Percentiles rank a stretch among this genome's conserved stretches.
These are phyloP conservation scores for Fusarium irregulare DNA, from an alignment of 2,329 filamentous ascomycete genomes.

Conservation along the genomic window DNA sequence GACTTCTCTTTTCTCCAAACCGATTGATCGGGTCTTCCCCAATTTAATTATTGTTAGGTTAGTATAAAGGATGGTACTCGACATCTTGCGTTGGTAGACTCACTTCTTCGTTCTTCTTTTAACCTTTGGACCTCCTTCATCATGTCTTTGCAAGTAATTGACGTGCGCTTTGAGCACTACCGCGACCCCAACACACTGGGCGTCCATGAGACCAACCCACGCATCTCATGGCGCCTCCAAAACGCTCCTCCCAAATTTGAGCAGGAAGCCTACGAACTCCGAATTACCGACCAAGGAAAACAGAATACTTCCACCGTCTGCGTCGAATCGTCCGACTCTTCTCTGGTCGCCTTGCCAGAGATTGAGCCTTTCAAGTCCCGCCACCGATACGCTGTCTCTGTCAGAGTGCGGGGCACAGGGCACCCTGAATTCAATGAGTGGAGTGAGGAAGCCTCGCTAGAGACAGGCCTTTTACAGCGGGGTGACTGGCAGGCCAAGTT, in stretches of 20 bases:
- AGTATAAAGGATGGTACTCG: neutral
- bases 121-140: neutral
- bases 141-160: constrained; percentile 25
- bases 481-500: constrained; percentile 25
- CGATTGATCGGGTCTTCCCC: neutral
- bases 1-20: neutral
- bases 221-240: constrained; percentile 35
- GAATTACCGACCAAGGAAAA: neutral
- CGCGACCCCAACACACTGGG: constrained; percentile 25
- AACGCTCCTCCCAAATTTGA: constrained; percentile 28
- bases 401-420: constrained; percentile 25
- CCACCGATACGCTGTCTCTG: constrained; percentile 1
- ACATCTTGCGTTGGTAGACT: neutral
- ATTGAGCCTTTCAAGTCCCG: constrained; percentile 21
- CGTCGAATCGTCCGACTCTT: constrained; percentile 3
- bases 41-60: neutral
- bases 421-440: constrained; percentile 4
- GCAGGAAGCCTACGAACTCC: constrained; percentile 32
- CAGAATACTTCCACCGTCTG: neutral
- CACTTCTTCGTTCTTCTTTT: neutral
- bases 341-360: constrained; percentile 25
- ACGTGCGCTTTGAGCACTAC: constrained; percentile 37
- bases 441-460: constrained; percentile 28
- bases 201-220: constrained; percentile 29
- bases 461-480: constrained; percentile 24